Evolutionary conservation across 306 rosid genomes (phyloP), one percentile per base, ranked within the genome.

Genomic region (Inga oerstediana): DNA sequence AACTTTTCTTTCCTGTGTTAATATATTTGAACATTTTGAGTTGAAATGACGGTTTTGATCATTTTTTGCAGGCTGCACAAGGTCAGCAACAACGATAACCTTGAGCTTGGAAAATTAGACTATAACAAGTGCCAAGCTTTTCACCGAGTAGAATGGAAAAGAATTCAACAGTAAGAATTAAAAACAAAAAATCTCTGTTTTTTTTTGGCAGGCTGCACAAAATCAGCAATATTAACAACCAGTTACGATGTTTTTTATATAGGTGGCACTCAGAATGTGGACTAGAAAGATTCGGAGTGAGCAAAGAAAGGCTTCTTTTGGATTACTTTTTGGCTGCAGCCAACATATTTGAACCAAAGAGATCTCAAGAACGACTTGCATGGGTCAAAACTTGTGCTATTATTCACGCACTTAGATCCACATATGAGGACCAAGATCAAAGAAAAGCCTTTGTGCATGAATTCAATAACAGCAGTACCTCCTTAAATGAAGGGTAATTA

Each of bases 31-130:
- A n/a, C 5, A 22, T 58, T 68, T 19, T 20, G 15, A 24, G 16
- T 10, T 61, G 5, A 10, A 22, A 22, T 9, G 66, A 9, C 3
- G 14, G 32, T 24, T 24, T 27, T 58, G 13, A 58, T 24, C 4
- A 54, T 54, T 10, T 62, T 24, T 62, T 27, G 8, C 77, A 91
- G 96, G 87, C 83, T 92, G 91, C 71, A 82, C 19, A 64, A 77
- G 27, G 92, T 92, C 4, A 92, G 82, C 90, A 92, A 90, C 49
- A 74, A 88, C 14, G 80, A 80, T 3, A 90, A 87, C 71, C 85
- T 88, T 13, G 90, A 92, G 81, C 89, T 92, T 10, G 96, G 92
- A 7, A 92, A 90, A 71, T 39, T 80, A 62, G 96, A 92, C 80
- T 92, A 80, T 83, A 90, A 87, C 86, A 82, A 69, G 54, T 88